A percentile compares a stretch with the other conserved stretches of the same genome.
phyloP scores from a whole-genome alignment of 495 filamentous ascomycete species.

The Penicillium waksmanii region DNA sequence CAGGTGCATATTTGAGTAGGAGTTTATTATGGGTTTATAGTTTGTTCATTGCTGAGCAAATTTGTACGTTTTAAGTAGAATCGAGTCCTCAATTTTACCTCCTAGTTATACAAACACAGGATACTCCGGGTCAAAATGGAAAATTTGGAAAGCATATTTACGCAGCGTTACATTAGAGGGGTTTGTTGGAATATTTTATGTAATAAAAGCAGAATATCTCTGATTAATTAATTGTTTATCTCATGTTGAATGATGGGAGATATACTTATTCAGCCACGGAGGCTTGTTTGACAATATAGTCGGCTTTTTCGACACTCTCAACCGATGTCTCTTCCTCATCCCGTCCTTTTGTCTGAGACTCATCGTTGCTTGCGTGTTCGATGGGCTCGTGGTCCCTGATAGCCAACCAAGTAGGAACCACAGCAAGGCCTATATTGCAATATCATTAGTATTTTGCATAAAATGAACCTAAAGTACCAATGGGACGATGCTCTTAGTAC shows the following conservation, averaged over 20 bases:
- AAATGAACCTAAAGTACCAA: background rate
- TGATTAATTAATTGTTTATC: too few relatives aligned
- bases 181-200: too few relatives aligned
- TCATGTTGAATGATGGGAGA: background rate
- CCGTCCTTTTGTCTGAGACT: background rate
- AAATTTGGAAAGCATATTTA: too few relatives aligned
- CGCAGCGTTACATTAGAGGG: too few relatives aligned
- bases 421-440: slow-evolving; percentile 24
- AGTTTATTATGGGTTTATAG: too few relatives aligned
- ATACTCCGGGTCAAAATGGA: too few relatives aligned
- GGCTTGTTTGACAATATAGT: background rate
- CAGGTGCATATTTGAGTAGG: too few relatives aligned
- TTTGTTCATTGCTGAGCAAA: too few relatives aligned
- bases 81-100: too few relatives aligned
- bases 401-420: slow-evolving; percentile 16
- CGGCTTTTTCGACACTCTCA: background rate
- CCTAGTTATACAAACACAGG: too few relatives aligned
- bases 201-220: too few relatives aligned
- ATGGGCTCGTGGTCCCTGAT: slow-evolving; percentile 1
- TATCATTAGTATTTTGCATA: background rate
- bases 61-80: too few relatives aligned
- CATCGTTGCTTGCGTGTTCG: slow-evolving; percentile 6
- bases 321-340: slow-evolving; percentile 7
- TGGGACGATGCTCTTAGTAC: background rate
- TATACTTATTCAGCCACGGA: background rate